Base-by-base conservation (phyloP, 2,329 filamentous ascomycete genomes). In the Fusarium nodosum region DNA sequence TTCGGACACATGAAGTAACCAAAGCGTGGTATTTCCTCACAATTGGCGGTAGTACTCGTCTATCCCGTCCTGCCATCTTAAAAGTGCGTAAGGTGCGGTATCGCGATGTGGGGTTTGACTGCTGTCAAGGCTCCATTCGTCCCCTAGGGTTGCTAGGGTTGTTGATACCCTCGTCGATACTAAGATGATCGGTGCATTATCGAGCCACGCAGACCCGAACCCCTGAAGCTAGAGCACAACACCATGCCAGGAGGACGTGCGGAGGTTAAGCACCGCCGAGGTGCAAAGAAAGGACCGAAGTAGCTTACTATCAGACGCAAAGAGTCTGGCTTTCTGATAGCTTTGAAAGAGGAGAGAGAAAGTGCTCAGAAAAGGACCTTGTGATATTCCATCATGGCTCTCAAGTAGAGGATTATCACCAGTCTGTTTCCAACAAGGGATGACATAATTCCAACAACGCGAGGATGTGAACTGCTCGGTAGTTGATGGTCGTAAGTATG, bases 221-320 rank as follows among this genome's bases (percentile, higher is more conserved):
- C 69, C 66, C 69, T 73, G 71, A 66, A 60, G 55, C 69, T 63
- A 63, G 38, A 39, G 56, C 50, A 59, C 15, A 28, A 53, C 47
- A 41, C 41, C 59, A 57, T 42, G 53, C 39, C n/a, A 41, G 39
- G 50, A 41, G 58, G 55, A 68, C 48, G 57, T 69, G 64, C 38
- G 44, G 50, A 56, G 45, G 61, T n/a, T 36, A 47, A 53, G 42
- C 52, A 33, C 41, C 45, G 26, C 56, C 36, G 39, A 60, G 48
- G 54, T 41, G 31, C 28, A 55, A 58, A 38, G 22, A 61, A 68
- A 70, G 54, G 63, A 55, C 59, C 66, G 62, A 65, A 60, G 56
- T 24, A 34, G 28, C n/a, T 39, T 39, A 13, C 36, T 39, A 20
- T 20, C 4, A 39, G 47, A 44, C 22, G 47, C 18, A 39, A 34